A percentile compares a stretch with the other conserved stretches of the same genome.
These are phyloP conservation scores for Coemansia javaensis DNA, from an alignment of 192 early-diverging fungal species.

Conservation along the genomic window DNA sequence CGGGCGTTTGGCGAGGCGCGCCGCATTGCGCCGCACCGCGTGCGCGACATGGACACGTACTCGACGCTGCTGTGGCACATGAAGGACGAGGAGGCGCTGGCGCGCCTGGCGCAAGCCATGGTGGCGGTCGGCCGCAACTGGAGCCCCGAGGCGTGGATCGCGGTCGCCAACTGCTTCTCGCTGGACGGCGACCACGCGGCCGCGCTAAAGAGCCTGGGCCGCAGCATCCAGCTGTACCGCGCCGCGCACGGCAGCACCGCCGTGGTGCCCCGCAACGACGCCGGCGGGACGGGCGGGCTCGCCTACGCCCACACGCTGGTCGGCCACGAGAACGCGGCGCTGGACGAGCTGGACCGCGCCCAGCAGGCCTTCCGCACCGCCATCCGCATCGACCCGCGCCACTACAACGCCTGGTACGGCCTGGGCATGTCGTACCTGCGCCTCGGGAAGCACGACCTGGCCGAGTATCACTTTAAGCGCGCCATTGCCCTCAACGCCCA, in stretches of 20 bases:
- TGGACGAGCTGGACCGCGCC: constrained; percentile 73
- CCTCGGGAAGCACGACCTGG: constrained; percentile 66
- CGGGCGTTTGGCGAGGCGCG: constrained; percentile 54
- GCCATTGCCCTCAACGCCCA: constrained; percentile 69
- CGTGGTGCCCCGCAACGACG: constrained; percentile 26
- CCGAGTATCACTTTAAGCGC: constrained; percentile 67
- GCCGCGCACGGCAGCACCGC: constrained; percentile 14
- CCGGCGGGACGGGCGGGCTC: constrained; percentile 26
- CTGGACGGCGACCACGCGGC: constrained; percentile 68
- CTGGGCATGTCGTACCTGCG: constrained; percentile 67
- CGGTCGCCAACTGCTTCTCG: constrained; percentile 69
- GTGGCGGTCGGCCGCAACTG: constrained; percentile 56
- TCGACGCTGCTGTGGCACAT: constrained; percentile 86
- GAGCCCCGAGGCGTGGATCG: constrained; percentile 78
- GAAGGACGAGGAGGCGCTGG: constrained; percentile 63
- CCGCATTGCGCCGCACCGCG: constrained; percentile 62
- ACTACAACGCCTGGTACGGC: constrained; percentile 87
- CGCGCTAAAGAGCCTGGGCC: constrained; percentile 71
- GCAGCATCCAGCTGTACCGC: constrained; percentile 62
- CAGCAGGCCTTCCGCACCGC: constrained; percentile 68
- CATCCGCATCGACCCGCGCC: constrained; percentile 63
- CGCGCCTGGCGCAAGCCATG: constrained; percentile 71
- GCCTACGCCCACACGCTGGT: constrained; percentile 80
- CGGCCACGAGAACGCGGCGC: constrained; percentile 75
- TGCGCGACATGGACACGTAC: constrained; percentile 79